Conservation (phyloP, 352 stramenopile species). For the Pythium folliculosum region DNA sequence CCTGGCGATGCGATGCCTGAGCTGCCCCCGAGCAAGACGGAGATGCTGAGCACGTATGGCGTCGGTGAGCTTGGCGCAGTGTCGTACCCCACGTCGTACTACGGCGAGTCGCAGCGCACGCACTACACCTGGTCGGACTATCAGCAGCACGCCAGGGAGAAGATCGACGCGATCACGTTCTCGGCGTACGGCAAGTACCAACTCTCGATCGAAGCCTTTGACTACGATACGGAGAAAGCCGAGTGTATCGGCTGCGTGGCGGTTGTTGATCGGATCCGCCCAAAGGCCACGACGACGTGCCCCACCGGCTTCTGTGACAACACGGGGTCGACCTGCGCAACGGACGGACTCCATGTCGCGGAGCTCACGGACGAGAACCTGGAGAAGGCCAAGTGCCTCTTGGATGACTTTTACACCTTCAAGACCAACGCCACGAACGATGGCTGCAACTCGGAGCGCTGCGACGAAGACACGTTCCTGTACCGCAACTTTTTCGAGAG, state of each 20-base stretch:
- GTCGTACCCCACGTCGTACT: neutral
- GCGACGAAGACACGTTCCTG: constrained; percentile 43
- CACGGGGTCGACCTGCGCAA: constrained; percentile 11
- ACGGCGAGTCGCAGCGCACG: neutral
- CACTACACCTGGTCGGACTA: constrained; percentile 57
- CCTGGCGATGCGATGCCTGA: neutral
- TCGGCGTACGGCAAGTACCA: constrained; percentile 54
- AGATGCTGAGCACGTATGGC: constrained; percentile 10
- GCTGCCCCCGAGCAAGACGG: neutral
- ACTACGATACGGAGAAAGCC: constrained; percentile 41
- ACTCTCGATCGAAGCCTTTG: constrained; percentile 48
- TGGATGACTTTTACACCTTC: constrained; percentile 46
- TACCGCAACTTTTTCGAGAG: constrained; percentile 48
- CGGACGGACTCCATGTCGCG: constrained; percentile 15
- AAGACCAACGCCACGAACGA: constrained; percentile 49
- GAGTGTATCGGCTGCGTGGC: constrained; percentile 55
- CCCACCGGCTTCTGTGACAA: constrained; percentile 43
- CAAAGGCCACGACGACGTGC: constrained; percentile 39
- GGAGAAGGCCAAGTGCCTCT: constrained; percentile 22
- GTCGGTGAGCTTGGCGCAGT: neutral
- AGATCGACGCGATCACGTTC: constrained; percentile 50
- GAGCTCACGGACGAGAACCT: constrained; percentile 43
- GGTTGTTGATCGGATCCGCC: constrained; percentile 57
- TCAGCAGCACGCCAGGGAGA: constrained; percentile 35
- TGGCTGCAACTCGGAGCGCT: constrained; percentile 46